Conservation (phyloP, 2,329 filamentous ascomycete species). For the Fusarium globosum region DNA sequence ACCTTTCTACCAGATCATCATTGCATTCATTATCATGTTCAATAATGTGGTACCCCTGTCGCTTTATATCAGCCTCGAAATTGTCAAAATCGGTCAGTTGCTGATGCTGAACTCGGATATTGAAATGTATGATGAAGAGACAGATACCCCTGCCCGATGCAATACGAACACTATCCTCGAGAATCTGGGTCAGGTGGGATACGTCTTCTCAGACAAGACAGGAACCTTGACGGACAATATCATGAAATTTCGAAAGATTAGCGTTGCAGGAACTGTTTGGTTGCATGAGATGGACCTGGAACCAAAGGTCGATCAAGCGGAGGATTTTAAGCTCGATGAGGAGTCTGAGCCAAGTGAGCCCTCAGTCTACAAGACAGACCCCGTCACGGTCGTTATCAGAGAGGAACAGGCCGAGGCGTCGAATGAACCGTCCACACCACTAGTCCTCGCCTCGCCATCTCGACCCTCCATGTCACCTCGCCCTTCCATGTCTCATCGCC, state of each 20-base stretch:
- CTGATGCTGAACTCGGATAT: slow-evolving; percentile 82
- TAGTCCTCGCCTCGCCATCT: slow-evolving; percentile 44
- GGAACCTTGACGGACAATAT: slow-evolving; percentile 94
- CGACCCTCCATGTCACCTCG: slow-evolving; percentile 46
- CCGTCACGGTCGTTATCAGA: slow-evolving; percentile 46
- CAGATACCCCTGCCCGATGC: slow-evolving; percentile 87
- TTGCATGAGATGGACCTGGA: slow-evolving; percentile 81
- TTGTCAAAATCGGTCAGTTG: slow-evolving; percentile 84
- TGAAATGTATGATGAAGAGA: slow-evolving; percentile 89
- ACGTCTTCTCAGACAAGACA: slow-evolving; percentile 95
- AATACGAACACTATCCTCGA: slow-evolving; percentile 96
- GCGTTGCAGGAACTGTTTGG: slow-evolving; percentile 89
- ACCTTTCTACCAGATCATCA: slow-evolving; percentile 82
- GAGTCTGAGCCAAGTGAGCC: slow-evolving; percentile 41
- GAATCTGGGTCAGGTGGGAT: slow-evolving; percentile 89
- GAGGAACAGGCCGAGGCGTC: slow-evolving; percentile 40
- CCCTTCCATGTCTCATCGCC: slow-evolving; percentile 34
- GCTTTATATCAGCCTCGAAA: slow-evolving; percentile 89
- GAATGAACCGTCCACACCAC: slow-evolving; percentile 12
- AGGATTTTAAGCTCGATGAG: slow-evolving; percentile 31
- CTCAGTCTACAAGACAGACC: slow-evolving; percentile 46
- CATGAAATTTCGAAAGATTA: slow-evolving; percentile 95
- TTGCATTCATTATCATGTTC: slow-evolving; percentile 95
- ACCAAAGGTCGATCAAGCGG: slow-evolving; percentile 42
- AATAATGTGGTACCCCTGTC: slow-evolving; percentile 95